Base-by-base conservation (phyloP, 495 filamentous ascomycete genomes). In the Amphirosellinia nigrospora region DNA sequence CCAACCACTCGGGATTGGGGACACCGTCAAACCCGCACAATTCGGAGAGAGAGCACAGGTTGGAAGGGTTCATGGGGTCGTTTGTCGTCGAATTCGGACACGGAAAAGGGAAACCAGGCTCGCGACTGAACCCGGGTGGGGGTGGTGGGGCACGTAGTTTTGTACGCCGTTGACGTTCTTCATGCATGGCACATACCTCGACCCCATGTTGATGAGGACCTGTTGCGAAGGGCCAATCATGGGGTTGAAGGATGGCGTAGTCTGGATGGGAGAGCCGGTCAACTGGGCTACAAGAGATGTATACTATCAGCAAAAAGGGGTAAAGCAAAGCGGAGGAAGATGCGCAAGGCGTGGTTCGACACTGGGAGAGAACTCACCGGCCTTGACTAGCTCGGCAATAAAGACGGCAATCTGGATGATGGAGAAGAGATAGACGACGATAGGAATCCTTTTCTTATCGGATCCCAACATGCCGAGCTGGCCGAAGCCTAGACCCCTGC, bases 171-270 rank as follows among this genome's bases (percentile, higher is more conserved):
- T 79, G 16, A 91, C 87, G 67, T 89, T 91, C 81, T 94, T 94
- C 96, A 99, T 99, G 79, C 96, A 99, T 7, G 95, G 93, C 7
- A 93, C 88, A 78, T 91, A 99, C 32, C 95, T 89, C 41, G 95
- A 93, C 68, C 96, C 96, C 94, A 98, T 97, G 77, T 96, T 96
- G 79, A 99, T 97, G 71, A 96, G 89, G 36, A 98, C 87, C 72
- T 92, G 93, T 4, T 91, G 86, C 3, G 94, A 96, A 3, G 96
- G 96, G 0, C 96, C 96, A 76, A 99, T 96, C 93, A 99, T 97
- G 53, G 92, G 92, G 79, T 99, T 99, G 83, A 98, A 94, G 13
- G 83, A 82, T 5, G 96, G 96, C 34, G 95, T 84, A 32, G 89
- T 97, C 79, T 91, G 88, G 74, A 99, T 98, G 13, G 94, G 93